Evolutionary conservation across 116 monocot species (phyloP), one percentile per base, ranked within the genome.

Genomic region (Phalaenopsis hybrid): DNA sequence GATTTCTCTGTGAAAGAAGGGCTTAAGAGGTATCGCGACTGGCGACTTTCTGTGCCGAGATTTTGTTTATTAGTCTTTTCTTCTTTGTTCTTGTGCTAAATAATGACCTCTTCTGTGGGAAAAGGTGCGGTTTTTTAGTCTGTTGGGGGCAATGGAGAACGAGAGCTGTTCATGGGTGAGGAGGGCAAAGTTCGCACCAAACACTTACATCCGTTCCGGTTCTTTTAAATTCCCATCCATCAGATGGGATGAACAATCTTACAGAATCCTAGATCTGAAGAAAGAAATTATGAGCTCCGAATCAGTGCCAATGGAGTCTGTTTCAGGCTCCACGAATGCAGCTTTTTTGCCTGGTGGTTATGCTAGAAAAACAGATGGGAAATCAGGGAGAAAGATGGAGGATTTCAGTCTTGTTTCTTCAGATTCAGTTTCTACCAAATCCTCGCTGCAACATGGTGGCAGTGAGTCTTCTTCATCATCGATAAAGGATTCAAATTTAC

Each of bases 121-220:
- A 55, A 16, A 55, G 55, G 55, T 55, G 55, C 73, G 37, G 23
- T 73, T 43, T 16, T 0, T 43, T 73, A 33, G 41, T 41, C 41
- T 73, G 41, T 75, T 55, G 81, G 45, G 51, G 46, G 55, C 4
- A 55, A 89, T 86, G 87, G 87, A 86, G 79, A 86, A 82, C 48
- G 86, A 87, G 67, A 44, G 55, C 31, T 77, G 58, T 80, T 89
- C 89, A 51, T 89, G 89, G 89, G 82, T 89, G 17, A 77, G 25
- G 58, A 86, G 89, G 63, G 59, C 86, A 8, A 86, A 82, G 52
- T 85, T 80, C 43, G 80, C 89, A 0, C 84, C 82, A 31, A 81
- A 82, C 15, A 37, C 80, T 23, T 63, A 20, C 13, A 55, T 59
- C 8, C 75, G 89, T 65, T 86, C 86, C 25, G 81, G 78, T 20